Conservation (phyloP, 139 green algal genomes). For the Tetradesmus lagerheimii region DNA sequence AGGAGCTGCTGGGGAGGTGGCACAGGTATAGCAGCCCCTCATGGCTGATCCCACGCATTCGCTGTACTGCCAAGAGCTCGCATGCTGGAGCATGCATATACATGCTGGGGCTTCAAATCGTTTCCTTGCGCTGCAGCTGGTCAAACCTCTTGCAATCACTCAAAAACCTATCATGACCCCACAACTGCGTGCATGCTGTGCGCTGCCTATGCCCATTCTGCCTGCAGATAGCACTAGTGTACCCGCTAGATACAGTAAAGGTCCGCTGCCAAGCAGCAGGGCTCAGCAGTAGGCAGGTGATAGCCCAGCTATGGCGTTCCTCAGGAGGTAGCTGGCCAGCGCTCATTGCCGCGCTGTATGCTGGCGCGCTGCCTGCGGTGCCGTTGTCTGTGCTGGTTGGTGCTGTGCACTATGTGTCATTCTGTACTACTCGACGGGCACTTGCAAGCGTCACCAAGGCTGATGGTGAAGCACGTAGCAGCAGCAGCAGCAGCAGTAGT, state of each 20-base stretch:
- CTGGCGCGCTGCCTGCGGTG: slow-evolving; percentile 18
- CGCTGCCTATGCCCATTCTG: background rate
- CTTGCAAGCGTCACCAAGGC: background rate
- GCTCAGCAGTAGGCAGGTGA: background rate
- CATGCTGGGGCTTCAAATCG: background rate
- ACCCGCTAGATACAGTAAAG: slow-evolving; percentile 45
- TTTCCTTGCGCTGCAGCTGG: background rate
- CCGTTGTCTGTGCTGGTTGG: slow-evolving; percentile 40
- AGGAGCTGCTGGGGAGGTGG: slow-evolving; percentile 37
- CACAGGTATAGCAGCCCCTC: background rate
- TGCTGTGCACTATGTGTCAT: slow-evolving; percentile 31
- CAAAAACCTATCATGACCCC: background rate
- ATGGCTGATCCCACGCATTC: background rate
- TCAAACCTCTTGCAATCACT: background rate
- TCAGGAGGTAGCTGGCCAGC: background rate
- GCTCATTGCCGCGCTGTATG: slow-evolving; percentile 21
- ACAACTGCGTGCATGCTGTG: no score
- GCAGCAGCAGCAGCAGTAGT: slow-evolving; percentile 22
- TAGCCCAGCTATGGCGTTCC: background rate
- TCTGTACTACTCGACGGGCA: slow-evolving; percentile 10
- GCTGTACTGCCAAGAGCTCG: background rate
- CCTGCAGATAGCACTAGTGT: slow-evolving; percentile 39
- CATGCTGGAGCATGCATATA: background rate
- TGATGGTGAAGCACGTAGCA: slow-evolving; percentile 12
- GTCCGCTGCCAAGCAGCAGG: slow-evolving; percentile 47